These are phyloP conservation scores for Colletotrichum lupini DNA, from an alignment of 2,329 filamentous ascomycete species.

Conservation along the genomic window DNA sequence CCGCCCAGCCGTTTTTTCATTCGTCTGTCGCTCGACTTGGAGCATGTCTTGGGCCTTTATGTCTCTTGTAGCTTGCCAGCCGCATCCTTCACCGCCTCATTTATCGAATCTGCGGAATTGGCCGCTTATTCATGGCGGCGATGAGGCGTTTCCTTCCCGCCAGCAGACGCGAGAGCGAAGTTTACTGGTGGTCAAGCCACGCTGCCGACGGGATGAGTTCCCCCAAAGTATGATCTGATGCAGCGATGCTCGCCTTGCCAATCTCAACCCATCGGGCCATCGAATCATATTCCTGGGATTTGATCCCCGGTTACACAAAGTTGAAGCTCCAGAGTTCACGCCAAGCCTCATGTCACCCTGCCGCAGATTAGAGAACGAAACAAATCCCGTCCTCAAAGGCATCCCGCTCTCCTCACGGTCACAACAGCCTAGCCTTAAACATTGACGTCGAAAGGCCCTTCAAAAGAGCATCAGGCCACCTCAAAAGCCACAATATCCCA, in stretches of 20 bases:
- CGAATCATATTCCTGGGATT: not conserved
- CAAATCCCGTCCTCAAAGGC: not conserved
- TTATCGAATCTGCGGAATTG: not conserved
- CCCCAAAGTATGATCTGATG: too few relatives aligned
- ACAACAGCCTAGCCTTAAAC: too few relatives aligned
- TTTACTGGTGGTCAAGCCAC: not conserved
- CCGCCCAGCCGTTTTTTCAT: slow-evolving; percentile 20
- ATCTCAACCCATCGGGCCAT: not conserved
- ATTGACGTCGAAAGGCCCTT: not conserved
- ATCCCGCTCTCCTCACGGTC: not conserved
- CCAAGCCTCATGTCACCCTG: not conserved
- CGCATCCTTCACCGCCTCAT: not conserved
- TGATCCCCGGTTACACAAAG: not conserved
- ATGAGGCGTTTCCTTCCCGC: not conserved
- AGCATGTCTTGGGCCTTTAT: not conserved
- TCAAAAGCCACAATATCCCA: not conserved
- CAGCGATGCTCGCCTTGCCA: not conserved
- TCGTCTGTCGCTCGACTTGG: not conserved
- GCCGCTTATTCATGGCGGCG: not conserved
- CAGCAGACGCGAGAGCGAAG: not conserved
- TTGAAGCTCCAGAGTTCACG: not conserved
- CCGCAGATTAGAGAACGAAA: not conserved
- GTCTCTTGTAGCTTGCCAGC: not conserved
- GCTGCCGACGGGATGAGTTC: not conserved
- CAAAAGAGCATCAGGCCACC: not conserved